phyloP scores from a whole-genome alignment of 495 filamentous ascomycete species.

The Podospora pseudopauciseta region DNA sequence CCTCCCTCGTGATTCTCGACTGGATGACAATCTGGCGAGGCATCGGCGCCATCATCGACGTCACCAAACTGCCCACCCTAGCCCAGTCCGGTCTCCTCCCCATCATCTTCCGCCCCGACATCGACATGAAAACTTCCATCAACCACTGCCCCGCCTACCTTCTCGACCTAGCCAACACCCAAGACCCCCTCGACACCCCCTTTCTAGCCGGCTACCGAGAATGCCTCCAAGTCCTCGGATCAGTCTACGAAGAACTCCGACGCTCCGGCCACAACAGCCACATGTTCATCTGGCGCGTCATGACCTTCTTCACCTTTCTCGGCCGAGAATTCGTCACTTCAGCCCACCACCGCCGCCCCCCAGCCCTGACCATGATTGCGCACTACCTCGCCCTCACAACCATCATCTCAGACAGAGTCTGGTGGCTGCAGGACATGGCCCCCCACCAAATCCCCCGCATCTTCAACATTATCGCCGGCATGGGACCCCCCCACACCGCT shows the following conservation, averaged over 20 bases:
- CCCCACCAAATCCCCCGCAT: constrained; percentile 41
- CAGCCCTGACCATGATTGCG: constrained; percentile 51
- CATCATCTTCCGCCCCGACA: constrained; percentile 38
- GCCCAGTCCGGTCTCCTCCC: constrained; percentile 33
- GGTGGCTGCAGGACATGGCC: constrained; percentile 46
- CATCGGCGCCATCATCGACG: constrained; percentile 40
- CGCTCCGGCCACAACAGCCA: constrained; percentile 35
- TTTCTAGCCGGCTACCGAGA: constrained; percentile 34
- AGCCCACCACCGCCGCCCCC: constrained; percentile 47
- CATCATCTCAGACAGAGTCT: constrained; percentile 28
- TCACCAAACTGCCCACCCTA: constrained; percentile 24
- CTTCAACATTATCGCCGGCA: neutral
- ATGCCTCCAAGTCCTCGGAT: constrained; percentile 40
- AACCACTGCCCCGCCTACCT: constrained; percentile 39
- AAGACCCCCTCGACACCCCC: constrained; percentile 31
- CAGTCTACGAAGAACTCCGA: constrained; percentile 43
- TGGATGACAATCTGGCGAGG: constrained; percentile 49
- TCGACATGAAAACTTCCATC: constrained; percentile 36
- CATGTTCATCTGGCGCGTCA: constrained; percentile 38
- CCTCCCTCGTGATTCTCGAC: constrained; percentile 38
- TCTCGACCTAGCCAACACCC: constrained; percentile 32
- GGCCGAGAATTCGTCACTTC: constrained; percentile 50
- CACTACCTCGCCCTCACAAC: constrained; percentile 46
- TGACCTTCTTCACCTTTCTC: constrained; percentile 46
- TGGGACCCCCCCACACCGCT: neutral